Evolutionary conservation across 352 stramenopile genomes (phyloP).

Genomic region (Globisporangium abappressorium): DNA sequence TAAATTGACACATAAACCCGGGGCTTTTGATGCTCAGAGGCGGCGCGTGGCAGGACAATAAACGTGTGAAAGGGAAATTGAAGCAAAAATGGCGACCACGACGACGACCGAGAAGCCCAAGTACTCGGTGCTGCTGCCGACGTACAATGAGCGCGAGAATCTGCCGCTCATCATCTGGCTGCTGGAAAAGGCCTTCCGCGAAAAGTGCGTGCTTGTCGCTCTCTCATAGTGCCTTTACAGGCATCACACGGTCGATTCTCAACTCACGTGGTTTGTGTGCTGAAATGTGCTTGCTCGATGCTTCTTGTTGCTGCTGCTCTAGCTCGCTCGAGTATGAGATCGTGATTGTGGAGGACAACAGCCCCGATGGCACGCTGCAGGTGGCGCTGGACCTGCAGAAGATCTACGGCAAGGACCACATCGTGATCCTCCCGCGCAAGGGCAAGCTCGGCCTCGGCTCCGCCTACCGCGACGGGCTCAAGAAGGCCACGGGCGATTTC

Average conservation of each 20-base stretch:
- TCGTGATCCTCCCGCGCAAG: conserved; percentile 92
- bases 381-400: conserved; percentile 90
- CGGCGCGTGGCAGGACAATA: background rate
- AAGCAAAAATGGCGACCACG: background rate
- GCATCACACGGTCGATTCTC: background rate
- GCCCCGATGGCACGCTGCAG: conserved; percentile 94
- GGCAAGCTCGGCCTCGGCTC: conserved; percentile 96
- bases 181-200: conserved; percentile 92
- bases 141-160: conserved; percentile 99
- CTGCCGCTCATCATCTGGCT: conserved; percentile 97
- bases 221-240: conserved; percentile 5
- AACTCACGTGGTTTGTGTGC: background rate
- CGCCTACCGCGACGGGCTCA: conserved; percentile 96
- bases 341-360: conserved; percentile 98
- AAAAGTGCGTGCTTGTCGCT: conserved; percentile 58
- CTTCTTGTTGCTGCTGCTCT: background rate
- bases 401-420: conserved; percentile 89
- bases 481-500: conserved; percentile 89
- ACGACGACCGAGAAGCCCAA: conserved; percentile 27
- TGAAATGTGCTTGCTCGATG: background rate
- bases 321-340: conserved; percentile 94
- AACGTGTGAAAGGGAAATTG: background rate
- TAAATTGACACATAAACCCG: background rate
- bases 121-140: conserved; percentile 97
- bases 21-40: background rate